A percentile compares a stretch with the other conserved stretches of the same genome.
phyloP scores from a whole-genome alignment of 305 asterid species.

The Stenogyne calaminthoides region DNA sequence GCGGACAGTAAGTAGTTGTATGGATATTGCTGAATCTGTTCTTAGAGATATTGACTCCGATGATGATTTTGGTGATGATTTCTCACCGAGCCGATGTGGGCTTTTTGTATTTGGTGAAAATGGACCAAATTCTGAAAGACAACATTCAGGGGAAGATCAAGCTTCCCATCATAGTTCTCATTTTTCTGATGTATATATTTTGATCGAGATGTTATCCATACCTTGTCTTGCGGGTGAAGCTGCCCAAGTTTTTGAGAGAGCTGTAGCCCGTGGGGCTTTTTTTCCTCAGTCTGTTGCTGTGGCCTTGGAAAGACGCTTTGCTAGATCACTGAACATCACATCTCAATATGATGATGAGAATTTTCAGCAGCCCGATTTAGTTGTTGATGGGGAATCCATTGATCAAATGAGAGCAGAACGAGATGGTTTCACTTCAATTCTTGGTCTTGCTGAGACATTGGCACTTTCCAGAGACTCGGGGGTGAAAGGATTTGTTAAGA shows the following conservation, averaged over 20 bases:
- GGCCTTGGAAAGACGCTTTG: conserved; percentile 78
- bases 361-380: conserved; percentile 58
- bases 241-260: conserved; percentile 93
- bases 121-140: conserved; percentile 58
- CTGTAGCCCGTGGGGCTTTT: conserved; percentile 82
- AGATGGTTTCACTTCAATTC: conserved; percentile 77
- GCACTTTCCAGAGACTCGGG: conserved; percentile 69
- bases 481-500: conserved; percentile 79
- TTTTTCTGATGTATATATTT: conserved; percentile 78
- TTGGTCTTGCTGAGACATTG: conserved; percentile 91
- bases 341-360: conserved; percentile 68
- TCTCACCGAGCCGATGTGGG: conserved; percentile 51
- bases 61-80: no score
- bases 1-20: conserved; percentile 80
- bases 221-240: conserved; percentile 91
- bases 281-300: conserved; percentile 73
- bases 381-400: conserved; percentile 66
- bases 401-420: conserved; percentile 72
- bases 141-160: conserved; percentile 58
- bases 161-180: conserved; percentile 48
- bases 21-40: conserved; percentile 85
- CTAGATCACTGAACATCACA: conserved; percentile 58
- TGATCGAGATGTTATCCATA: conserved; percentile 91
- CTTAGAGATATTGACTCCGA: conserved; percentile 78
- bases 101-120: conserved; percentile 69